Evolutionary conservation across 805 yeast genomes (phyloP), one percentile per base, ranked within the genome.

Genomic region (Torulaspora franciscae): DNA sequence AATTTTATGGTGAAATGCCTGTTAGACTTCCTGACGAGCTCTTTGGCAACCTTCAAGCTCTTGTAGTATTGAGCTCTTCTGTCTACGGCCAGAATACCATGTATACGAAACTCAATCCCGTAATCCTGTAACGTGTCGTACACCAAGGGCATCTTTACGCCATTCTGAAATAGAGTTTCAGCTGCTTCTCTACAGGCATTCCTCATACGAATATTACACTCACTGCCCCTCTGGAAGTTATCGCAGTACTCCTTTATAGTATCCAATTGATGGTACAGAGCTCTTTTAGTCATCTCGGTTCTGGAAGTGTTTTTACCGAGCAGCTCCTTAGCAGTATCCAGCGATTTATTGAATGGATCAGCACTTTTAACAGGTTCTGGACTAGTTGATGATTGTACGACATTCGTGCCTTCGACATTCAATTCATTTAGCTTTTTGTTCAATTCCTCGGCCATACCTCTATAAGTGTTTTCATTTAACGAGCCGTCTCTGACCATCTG

Each of bases 111-210:
- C 10, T 43, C 42, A 6, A 60, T 46, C 29, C 65, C 65, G 47
- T 52, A 56, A 43, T 60, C 62, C 42, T 60, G 61, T 17, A 60
- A 32, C 6, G 52, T 45, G 33, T 58, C 62, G 40, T 48, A 57
- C 1, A 60, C 63, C 10, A 50, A 26, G 1, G 65, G 65, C 62
- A 60, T 60, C 35, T 59, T 60, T 2, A 60, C 60, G 26, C 63
- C 63, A 47, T 59, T 59, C 6, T 45, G 36, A 30, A 55, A 60
- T 14, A 60, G 47, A 13, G 45, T 32, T 34, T 58, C 61, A 3
- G 57, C 58, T 11, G 61, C 49, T 25, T 60, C 63, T 40, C 54
- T 51, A 36, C 48, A 41, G 6, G 38, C 14, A 11, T 47, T 43
- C 35, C 52, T 47, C 33, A 42, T 24, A 14, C 43, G 28, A 7